A percentile compares a stretch with the other conserved stretches of the same genome.
phyloP scores from a whole-genome alignment of 495 filamentous ascomycete species.

The Penicillium canariense region DNA sequence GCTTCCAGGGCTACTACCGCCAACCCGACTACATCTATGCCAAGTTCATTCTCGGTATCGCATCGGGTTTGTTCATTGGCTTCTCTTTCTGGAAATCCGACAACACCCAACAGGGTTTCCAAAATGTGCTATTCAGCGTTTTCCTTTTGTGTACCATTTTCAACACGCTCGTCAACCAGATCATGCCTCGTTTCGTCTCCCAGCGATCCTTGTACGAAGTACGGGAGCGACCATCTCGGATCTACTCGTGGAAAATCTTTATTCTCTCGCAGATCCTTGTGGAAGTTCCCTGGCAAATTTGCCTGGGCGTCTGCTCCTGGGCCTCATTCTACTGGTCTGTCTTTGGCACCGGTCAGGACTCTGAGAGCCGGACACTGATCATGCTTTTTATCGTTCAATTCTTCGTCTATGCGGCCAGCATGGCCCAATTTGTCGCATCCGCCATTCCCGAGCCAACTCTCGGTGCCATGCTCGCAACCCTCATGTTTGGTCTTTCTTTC shows the following conservation, averaged over 20 bases:
- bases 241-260: slow-evolving; percentile 55
- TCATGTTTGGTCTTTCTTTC: slow-evolving; percentile 54
- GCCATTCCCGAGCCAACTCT: slow-evolving; percentile 52
- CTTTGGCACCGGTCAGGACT: slow-evolving; percentile 33
- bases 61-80: slow-evolving; percentile 68
- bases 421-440: slow-evolving; percentile 56
- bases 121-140: slow-evolving; percentile 78
- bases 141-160: slow-evolving; percentile 79
- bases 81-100: slow-evolving; percentile 78
- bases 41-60: slow-evolving; percentile 50
- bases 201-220: slow-evolving; percentile 50
- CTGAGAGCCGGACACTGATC: slow-evolving; percentile 48
- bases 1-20: slow-evolving; percentile 52
- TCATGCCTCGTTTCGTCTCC: slow-evolving; percentile 50
- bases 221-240: slow-evolving; percentile 48
- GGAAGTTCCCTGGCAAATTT: slow-evolving; percentile 49
- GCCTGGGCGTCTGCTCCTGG: slow-evolving; percentile 43
- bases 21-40: slow-evolving; percentile 51
- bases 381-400: slow-evolving; percentile 51
- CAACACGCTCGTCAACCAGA: slow-evolving; percentile 61
- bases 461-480: slow-evolving; percentile 52
- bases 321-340: slow-evolving; percentile 50
- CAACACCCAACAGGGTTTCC: slow-evolving; percentile 70
- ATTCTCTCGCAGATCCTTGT: slow-evolving; percentile 48
- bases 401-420: slow-evolving; percentile 40